A percentile compares a stretch with the other conserved stretches of the same genome.
Conservation (phyloP, 805 yeast species). For the Zygosaccharomyces pseudorouxii region DNA sequence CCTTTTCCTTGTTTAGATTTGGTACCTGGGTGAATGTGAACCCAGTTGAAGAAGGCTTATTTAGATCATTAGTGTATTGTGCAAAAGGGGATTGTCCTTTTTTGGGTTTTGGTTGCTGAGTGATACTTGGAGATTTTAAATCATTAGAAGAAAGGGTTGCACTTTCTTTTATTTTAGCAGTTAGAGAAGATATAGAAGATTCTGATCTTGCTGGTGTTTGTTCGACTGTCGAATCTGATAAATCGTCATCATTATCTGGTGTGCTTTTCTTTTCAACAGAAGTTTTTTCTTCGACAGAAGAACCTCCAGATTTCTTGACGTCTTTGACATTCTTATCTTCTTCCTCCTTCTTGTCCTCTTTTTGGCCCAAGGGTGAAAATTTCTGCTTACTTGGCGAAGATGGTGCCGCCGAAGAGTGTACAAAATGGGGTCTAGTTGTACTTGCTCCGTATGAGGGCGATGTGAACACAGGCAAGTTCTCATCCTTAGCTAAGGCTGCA, state of each 20-base stretch:
- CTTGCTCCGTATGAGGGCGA: neutral
- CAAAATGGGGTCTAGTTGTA: neutral
- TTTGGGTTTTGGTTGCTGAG: neutral
- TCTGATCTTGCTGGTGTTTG: slow-evolving; percentile 15
- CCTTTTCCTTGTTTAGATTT: slow-evolving; percentile 1
- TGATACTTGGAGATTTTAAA: slow-evolving; percentile 6
- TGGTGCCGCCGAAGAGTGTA: neutral
- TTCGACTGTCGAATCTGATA: slow-evolving; percentile 25
- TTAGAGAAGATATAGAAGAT: slow-evolving; percentile 20
- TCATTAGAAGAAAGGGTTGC: slow-evolving; percentile 21
- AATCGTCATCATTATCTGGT: slow-evolving; percentile 3
- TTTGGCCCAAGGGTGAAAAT: neutral
- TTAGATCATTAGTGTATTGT: slow-evolving; percentile 21
- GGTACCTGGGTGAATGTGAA: slow-evolving; percentile 17
- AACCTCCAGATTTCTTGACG: neutral
- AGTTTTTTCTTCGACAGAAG: slow-evolving; percentile 1
- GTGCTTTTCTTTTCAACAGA: neutral
- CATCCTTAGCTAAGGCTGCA: slow-evolving; percentile 6
- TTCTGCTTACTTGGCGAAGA: neutral
- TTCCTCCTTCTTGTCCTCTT: neutral
- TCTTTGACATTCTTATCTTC: neutral
- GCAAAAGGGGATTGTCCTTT: slow-evolving; percentile 26
- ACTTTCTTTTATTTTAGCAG: slow-evolving; percentile 28
- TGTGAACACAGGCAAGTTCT: neutral
- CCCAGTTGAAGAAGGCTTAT: slow-evolving; percentile 14